Evolutionary conservation across 805 yeast species (phyloP), one percentile per base, ranked within the genome.

Genomic region (Kuraishia ogatae): DNA sequence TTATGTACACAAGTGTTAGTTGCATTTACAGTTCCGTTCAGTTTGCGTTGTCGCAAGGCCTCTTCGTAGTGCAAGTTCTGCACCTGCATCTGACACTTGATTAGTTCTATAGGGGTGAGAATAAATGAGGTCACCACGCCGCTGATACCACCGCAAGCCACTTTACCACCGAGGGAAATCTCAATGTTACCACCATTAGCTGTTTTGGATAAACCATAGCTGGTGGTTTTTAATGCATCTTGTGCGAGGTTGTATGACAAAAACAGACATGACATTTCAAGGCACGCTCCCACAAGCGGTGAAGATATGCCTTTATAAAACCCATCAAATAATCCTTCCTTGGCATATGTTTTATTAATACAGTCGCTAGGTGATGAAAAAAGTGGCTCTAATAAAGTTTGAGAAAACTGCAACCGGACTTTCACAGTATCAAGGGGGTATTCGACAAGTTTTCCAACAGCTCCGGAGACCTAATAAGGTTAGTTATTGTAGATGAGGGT

Each of bases 341-440:
- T 74, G 1, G 60, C 59, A 56, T 82, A 78, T 0, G 96, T 88
- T 58, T 80, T 72, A 48, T 61, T 63, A 49, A 92, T 81, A 66
- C 94, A 86, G 58, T 84, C 84, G 57, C 77, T 57, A 0, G 97
- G 85, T 1, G 89, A 83, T 0, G 68, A 68, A 62, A 79, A 84
- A 11, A 80, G 69, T 0, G 80, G 78, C 7, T 62, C 57, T 2
- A 71, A 66, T 29, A 82, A 72, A 7, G 91, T 85, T 64, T 89
- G 94, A 1, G 90, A 81, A 55, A 69, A 71, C 64, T 87, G 93
- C 29, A 93, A 74, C 56, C 97, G 76, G 2, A 92, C 98, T 69
- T 92, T 92, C 50, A 91, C 79, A 0, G 97, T 93, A 64, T 92
- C 98, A 61, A 92, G 90, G 0, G 98, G 98, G 63, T 84, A 92